These are phyloP conservation scores for Polyporus arcularius DNA, from an alignment of 768 basidiomycete species.

Conservation along the genomic window DNA sequence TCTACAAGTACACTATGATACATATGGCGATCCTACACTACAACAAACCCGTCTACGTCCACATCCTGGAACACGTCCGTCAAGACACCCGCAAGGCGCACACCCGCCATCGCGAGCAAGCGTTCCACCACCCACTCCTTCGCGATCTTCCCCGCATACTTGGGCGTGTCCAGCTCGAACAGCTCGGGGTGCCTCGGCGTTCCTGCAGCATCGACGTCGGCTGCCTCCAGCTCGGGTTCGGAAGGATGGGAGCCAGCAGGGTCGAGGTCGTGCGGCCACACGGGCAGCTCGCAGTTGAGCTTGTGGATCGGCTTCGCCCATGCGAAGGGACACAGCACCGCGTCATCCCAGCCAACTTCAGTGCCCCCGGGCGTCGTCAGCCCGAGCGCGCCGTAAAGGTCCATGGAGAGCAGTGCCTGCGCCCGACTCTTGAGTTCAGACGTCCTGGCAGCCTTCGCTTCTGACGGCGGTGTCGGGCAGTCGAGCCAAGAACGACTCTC, in stretches of 20 bases:
- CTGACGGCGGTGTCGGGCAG: slow-evolving; percentile 50
- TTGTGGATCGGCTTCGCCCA: slow-evolving; percentile 76
- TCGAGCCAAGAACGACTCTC: slow-evolving; percentile 64
- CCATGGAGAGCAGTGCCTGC: slow-evolving; percentile 20
- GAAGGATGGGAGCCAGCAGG: slow-evolving; percentile 22
- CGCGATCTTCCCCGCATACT: slow-evolving; percentile 72
- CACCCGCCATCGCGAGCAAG: slow-evolving; percentile 78
- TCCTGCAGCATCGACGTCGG: slow-evolving; percentile 13
- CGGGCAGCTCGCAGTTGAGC: slow-evolving; percentile 73
- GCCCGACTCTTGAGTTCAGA: neutral
- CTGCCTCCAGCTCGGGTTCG: slow-evolving; percentile 15
- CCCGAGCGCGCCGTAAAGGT: slow-evolving; percentile 13
- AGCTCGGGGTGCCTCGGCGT: slow-evolving; percentile 36
- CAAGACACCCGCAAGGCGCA: slow-evolving; percentile 80
- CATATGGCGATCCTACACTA: neutral
- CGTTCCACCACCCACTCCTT: slow-evolving; percentile 75
- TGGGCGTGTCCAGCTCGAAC: slow-evolving; percentile 78
- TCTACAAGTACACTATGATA: neutral
- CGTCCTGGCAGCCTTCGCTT: neutral
- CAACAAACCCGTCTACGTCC: neutral
- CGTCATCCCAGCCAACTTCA: slow-evolving; percentile 49
- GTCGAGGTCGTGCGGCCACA: slow-evolving; percentile 78
- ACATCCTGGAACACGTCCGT: slow-evolving; percentile 33
- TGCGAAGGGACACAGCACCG: slow-evolving; percentile 67
- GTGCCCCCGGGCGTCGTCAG: slow-evolving; percentile 15